Evolutionary conservation across 257 asterid species (phyloP), one percentile per base, ranked within the genome.

Genomic region (Hygrophila difformis): DNA sequence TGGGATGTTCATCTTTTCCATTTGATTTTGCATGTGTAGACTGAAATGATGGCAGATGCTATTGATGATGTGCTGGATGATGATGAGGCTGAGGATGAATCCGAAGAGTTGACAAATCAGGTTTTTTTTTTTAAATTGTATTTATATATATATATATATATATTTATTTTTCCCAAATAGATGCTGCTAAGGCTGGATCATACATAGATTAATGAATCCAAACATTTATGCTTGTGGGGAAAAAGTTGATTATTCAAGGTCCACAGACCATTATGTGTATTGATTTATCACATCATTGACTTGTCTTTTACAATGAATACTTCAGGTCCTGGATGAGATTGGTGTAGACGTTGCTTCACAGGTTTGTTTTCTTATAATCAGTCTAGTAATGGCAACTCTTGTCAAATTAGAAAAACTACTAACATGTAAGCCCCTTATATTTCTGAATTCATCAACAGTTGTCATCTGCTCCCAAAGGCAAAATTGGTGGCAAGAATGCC

Each of bases 41-140:
- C 95, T 56, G 97, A 88, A 75, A 84, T 88, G 94, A 88, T 81
- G 89, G 76, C 93, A 20, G 97, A 89, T 50, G 71, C 81, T 71
- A 88, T 88, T 23, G 96, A 84, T 51, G 93, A 82, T 65, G 83
- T 56, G 72, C 68, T 88, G 69, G 97, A 88, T 59, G 52, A 77
- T 52, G 97, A 84, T 28, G 97, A 87, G 59, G 97, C 95, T 53
- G 95, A 84, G 68, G 97, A 87, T 21, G 97, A 88, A 75, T 74
- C 95, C 16, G 97, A 88, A 14, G 97, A 84, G 44, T 55, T 84
- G 71, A 88, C 97, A 49, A 88, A 78, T 38, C 97, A 84, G 93
- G 97, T 73, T 57, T 8, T 12, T 23, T 43, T 41, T 1, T 39
- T 9, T 1, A 29, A 8, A 21, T 44, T 21, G 31, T 44, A 9